Evolutionary conservation across 1,139 yeast genomes (phyloP).

Genomic region (Scheffersomyces stambukii): DNA sequence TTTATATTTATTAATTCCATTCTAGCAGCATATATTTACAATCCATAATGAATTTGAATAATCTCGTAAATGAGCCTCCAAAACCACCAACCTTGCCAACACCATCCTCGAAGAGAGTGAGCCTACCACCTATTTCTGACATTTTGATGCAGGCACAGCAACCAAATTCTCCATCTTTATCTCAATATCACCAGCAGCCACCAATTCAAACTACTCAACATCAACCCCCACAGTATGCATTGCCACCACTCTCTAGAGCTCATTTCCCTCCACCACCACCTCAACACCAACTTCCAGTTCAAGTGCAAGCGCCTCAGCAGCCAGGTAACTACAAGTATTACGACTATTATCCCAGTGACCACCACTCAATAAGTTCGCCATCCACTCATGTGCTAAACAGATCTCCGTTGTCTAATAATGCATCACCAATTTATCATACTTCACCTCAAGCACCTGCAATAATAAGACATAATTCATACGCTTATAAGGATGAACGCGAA

Average conservation of each 20-base stretch:
- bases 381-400: constrained; percentile 4
- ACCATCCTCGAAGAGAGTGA: too few species aligned
- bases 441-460: constrained; percentile 1
- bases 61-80: too few species aligned
- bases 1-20: too few species aligned
- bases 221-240: constrained; percentile 4
- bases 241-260: constrained; percentile 5
- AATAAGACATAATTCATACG: constrained; percentile 5
- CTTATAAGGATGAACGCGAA: too few species aligned
- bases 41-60: too few species aligned
- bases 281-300: constrained; percentile 3
- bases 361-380: constrained; percentile 2
- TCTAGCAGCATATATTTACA: too few species aligned
- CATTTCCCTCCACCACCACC: constrained; percentile 6
- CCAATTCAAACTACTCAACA: constrained; percentile 7
- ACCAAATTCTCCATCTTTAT: constrained; percentile 2
- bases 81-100: too few species aligned
- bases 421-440: too few species aligned
- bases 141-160: constrained; percentile 14
- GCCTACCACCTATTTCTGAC: constrained; percentile 37
- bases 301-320: constrained; percentile 3
- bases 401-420: constrained; percentile 3
- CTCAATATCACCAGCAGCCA: constrained; percentile 3
- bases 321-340: too few species aligned
- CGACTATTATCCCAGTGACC: constrained; percentile 2